Evolutionary conservation across 1,284 basidiomycete species (phyloP).

Genomic region (Sphaerobolus stellatus): DNA sequence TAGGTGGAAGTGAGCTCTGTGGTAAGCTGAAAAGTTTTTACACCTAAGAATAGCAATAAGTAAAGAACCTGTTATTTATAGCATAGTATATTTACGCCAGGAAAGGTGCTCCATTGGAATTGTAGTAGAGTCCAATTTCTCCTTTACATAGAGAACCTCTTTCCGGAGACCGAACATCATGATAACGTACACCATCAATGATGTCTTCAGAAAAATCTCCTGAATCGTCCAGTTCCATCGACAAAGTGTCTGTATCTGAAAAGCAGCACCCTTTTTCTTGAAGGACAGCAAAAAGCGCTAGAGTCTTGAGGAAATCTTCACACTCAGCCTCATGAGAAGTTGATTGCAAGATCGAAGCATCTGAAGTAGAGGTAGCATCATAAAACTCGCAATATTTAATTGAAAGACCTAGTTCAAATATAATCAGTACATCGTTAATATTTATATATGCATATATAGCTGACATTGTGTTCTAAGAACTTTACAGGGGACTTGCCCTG

Average conservation of each 20-base stretch:
- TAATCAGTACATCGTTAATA: neutral
- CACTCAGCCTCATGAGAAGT: constrained; percentile 2
- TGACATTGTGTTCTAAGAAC: neutral
- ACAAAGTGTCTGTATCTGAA: neutral
- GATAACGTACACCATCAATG: neutral
- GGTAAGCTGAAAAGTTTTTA: constrained; percentile 8
- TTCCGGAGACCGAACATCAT: neutral
- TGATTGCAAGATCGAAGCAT: neutral
- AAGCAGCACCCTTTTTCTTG: constrained; percentile 20
- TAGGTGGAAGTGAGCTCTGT: constrained; percentile 20
- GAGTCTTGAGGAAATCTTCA: constrained; percentile 20
- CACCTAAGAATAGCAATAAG: constrained; percentile 13
- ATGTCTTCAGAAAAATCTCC: neutral
- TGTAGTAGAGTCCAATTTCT: neutral
- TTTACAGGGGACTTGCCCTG: neutral
- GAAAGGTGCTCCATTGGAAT: neutral
- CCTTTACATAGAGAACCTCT: neutral
- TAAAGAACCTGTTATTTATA: neutral
- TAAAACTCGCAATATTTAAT: neutral
- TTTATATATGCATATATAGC: neutral
- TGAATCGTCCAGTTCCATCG: neutral
- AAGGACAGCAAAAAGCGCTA: constrained; percentile 22
- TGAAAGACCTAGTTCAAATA: neutral
- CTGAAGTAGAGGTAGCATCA: neutral
- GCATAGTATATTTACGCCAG: constrained; percentile 4